Percentiles rank a stretch among this genome's conserved stretches.
Evolutionary conservation across 768 basidiomycete genomes (phyloP).

Genomic region (Leccinum rimulosum): DNA sequence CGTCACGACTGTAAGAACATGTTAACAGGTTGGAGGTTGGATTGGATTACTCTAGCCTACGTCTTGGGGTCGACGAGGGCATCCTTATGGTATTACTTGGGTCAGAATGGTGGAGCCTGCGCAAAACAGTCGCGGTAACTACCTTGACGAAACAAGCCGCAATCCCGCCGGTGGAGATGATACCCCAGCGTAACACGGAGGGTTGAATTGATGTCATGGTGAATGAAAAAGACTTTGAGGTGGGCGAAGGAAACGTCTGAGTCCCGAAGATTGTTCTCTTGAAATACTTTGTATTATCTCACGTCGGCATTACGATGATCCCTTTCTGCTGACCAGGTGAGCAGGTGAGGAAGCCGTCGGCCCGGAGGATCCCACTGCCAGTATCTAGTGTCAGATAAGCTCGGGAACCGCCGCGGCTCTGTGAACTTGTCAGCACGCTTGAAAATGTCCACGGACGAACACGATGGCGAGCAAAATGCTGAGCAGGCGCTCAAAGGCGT

Average conservation of each 20-base stretch:
- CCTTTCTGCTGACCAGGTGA: constrained; percentile 7
- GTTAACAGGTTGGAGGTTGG: background rate
- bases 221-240: background rate
- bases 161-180: constrained; percentile 80
- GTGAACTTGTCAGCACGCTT: background rate
- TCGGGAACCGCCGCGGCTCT: background rate
- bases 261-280: background rate
- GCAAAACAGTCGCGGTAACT: constrained; percentile 3
- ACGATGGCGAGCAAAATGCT: constrained; percentile 1
- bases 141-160: constrained; percentile 69
- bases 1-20: constrained; percentile 48
- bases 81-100: constrained; percentile 48
- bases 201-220: constrained; percentile 30
- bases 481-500: constrained; percentile 29
- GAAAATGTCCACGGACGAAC: constrained; percentile 2
- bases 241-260: background rate
- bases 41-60: constrained; percentile 37
- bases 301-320: background rate
- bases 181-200: constrained; percentile 72
- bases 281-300: constrained; percentile 3
- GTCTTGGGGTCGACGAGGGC: constrained; percentile 71
- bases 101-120: background rate
- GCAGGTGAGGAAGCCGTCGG: constrained; percentile 1
- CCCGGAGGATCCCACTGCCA: background rate
- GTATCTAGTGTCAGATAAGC: constrained; percentile 8